phyloP scores from a whole-genome alignment of 306 rosid species.

The Glycyrrhiza uralensis region DNA sequence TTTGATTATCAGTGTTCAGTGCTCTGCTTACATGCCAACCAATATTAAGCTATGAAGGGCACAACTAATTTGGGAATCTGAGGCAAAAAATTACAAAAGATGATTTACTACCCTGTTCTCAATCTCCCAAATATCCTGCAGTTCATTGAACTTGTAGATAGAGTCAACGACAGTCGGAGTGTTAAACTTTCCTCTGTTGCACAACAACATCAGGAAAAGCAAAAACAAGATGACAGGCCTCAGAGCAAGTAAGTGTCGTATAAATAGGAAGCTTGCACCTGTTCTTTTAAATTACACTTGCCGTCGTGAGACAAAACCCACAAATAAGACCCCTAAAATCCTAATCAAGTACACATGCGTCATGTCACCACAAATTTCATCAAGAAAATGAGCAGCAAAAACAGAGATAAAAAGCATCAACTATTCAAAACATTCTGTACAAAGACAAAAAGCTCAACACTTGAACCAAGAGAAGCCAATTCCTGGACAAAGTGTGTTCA shows the following conservation, averaged over 20 bases:
- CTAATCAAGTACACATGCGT: constrained; percentile 31
- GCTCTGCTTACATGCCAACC: too few relatives aligned
- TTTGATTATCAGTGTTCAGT: too few relatives aligned
- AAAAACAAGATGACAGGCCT: background rate
- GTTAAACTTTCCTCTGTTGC: too few relatives aligned
- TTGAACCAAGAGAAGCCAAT: constrained; percentile 34
- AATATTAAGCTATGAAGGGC: too few relatives aligned
- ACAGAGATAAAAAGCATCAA: constrained; percentile 13
- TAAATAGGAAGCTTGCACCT: constrained; percentile 20
- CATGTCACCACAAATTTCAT: constrained; percentile 41
- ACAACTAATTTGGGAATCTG: too few relatives aligned
- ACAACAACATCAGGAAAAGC: background rate
- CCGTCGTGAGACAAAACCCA: constrained; percentile 37
- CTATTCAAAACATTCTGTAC: constrained; percentile 65
- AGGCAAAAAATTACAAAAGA: too few relatives aligned
- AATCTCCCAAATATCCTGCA: too few relatives aligned
- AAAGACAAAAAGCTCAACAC: constrained; percentile 39
- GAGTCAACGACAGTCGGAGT: too few relatives aligned
- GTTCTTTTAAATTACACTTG: constrained; percentile 56
- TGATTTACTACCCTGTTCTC: too few relatives aligned
- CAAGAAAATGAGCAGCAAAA: background rate
- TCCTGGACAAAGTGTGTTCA: constrained; percentile 44
- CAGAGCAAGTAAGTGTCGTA: background rate
- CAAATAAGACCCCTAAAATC: constrained; percentile 34
- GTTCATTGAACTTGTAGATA: too few relatives aligned